These are phyloP conservation scores for Peterozyma xylosa DNA, from an alignment of 805 yeast species.

Conservation along the genomic window DNA sequence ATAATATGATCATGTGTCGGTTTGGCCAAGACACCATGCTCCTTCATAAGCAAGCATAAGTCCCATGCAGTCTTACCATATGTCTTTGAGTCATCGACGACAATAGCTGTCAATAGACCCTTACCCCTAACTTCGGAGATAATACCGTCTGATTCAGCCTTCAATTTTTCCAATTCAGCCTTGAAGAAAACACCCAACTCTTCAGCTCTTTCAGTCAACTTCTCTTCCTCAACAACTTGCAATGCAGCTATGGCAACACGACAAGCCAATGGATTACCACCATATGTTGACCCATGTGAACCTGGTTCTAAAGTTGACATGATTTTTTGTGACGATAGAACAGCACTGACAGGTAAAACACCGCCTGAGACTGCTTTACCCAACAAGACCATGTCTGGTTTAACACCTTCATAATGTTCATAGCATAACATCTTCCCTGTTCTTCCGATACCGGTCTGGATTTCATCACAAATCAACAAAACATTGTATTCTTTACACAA, in stretches of 20 bases:
- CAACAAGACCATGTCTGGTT: conserved; percentile 82
- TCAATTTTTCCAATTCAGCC: conserved; percentile 45
- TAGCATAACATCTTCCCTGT: conserved; percentile 91
- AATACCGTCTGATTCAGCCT: conserved; percentile 42
- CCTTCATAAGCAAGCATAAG: conserved; percentile 81
- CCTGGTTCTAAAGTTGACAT: conserved; percentile 91
- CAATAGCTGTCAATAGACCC: conserved; percentile 87
- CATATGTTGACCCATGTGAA: conserved; percentile 95
- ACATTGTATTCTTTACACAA: conserved; percentile 81
- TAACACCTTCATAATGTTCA: conserved; percentile 70
- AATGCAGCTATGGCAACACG: conserved; percentile 91
- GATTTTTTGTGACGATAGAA: conserved; percentile 80
- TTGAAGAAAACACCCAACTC: conserved; percentile 66
- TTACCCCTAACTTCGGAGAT: conserved; percentile 68
- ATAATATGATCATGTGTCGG: conserved; percentile 96
- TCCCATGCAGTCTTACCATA: conserved; percentile 96
- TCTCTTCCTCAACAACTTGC: conserved; percentile 82
- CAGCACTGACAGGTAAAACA: conserved; percentile 87
- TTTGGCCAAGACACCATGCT: conserved; percentile 85
- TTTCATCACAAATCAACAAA: conserved; percentile 89
- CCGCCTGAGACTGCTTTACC: conserved; percentile 98
- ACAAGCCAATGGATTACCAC: conserved; percentile 95
- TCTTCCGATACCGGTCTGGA: conserved; percentile 96
- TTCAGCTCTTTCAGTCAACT: conserved; percentile 70
- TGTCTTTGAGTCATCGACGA: conserved; percentile 76